Evolutionary conservation across 768 basidiomycete genomes (phyloP).

Genomic region (Neoboletus subvelutipes): DNA sequence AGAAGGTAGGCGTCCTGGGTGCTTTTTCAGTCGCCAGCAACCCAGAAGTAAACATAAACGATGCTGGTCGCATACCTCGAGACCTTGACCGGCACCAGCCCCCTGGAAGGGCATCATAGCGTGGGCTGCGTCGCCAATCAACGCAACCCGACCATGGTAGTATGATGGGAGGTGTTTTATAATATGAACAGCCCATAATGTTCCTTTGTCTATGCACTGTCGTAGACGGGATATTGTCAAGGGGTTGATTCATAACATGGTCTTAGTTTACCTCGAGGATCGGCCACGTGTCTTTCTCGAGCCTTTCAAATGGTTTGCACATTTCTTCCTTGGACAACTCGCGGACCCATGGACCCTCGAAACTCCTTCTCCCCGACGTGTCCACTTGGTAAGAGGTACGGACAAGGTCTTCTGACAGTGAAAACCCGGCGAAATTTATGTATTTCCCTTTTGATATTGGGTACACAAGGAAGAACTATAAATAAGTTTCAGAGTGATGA

Average conservation of each 20-base stretch:
- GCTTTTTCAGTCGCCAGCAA: not conserved
- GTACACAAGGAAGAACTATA: constrained; percentile 61
- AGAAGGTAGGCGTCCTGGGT: constrained; percentile 38
- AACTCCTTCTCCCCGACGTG: constrained; percentile 14
- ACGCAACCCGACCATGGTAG: constrained; percentile 50
- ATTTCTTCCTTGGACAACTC: constrained; percentile 47
- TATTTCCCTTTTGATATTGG: constrained; percentile 56
- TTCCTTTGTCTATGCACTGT: constrained; percentile 53
- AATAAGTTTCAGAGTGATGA: not conserved
- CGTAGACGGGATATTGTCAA: not conserved
- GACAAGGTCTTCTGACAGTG: constrained; percentile 49
- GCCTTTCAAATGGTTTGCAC: constrained; percentile 42
- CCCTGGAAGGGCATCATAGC: constrained; percentile 45
- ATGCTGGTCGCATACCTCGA: constrained; percentile 37
- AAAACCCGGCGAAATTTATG: constrained; percentile 65
- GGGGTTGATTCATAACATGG: not conserved
- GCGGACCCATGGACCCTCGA: constrained; percentile 47
- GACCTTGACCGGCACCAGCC: constrained; percentile 43
- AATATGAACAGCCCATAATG: constrained; percentile 65
- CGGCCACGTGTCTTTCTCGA: constrained; percentile 61
- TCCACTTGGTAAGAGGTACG: constrained; percentile 38
- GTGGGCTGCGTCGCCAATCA: constrained; percentile 45
- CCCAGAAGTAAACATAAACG: too few relatives aligned
- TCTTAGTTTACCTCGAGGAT: constrained; percentile 48
- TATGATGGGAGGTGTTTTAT: constrained; percentile 51